These are phyloP conservation scores for Citrus reticulata DNA, from an alignment of 345 rosid genomes.

Conservation along the genomic window DNA sequence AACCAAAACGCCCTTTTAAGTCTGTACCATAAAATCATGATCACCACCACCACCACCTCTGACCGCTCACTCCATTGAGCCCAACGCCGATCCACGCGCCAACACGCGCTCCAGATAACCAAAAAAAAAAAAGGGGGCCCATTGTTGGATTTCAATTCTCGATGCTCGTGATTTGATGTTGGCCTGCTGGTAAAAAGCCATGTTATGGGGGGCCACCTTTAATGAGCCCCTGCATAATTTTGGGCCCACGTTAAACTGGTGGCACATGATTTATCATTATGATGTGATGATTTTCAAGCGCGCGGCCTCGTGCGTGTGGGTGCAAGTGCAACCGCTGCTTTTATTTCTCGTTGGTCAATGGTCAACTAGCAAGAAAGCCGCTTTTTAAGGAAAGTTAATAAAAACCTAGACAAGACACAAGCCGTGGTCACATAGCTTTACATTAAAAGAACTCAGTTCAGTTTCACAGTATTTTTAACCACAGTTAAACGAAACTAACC, in stretches of 20 bases:
- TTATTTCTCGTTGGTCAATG: slow-evolving; percentile 21
- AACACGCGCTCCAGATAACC: not conserved
- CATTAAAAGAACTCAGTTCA: slow-evolving; percentile 9
- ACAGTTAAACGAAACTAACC: not conserved
- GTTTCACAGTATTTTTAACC: not conserved
- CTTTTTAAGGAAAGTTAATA: slow-evolving; percentile 30
- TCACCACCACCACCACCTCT: not conserved
- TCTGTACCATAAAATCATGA: not conserved
- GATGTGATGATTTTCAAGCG: slow-evolving; percentile 32
- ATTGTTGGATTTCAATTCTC: not conserved
- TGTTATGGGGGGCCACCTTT: slow-evolving; percentile 22
- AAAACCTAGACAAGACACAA: not conserved
- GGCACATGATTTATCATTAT: slow-evolving; percentile 26
- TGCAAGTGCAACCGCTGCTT: not conserved
- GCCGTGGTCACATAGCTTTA: slow-evolving; percentile 13
- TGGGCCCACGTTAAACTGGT: not conserved
- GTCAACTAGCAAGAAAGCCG: slow-evolving; percentile 44
- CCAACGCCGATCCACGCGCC: slow-evolving; percentile 19
- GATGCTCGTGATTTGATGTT: slow-evolving; percentile 26
- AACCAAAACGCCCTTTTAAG: not conserved
- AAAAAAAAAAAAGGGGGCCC: not conserved
- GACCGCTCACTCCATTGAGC: not conserved
- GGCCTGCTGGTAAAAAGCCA: slow-evolving; percentile 21
- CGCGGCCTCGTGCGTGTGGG: slow-evolving; percentile 25
- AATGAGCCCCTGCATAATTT: not conserved